Base-by-base conservation (phyloP, 2,329 filamentous ascomycete genomes). In the Pseudogymnoascus sp. region DNA sequence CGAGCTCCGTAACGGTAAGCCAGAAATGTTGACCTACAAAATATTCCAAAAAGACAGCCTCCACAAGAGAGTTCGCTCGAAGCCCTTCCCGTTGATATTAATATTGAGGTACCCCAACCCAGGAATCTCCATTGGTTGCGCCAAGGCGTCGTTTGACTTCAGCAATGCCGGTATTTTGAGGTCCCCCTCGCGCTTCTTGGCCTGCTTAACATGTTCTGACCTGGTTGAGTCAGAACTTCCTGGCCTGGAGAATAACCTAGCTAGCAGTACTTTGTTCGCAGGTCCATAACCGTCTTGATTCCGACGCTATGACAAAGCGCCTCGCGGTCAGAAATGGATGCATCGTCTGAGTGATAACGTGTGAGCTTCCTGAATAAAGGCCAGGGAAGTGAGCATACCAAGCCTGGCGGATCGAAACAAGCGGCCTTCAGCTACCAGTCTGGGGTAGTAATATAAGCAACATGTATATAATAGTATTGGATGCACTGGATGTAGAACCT, bases 271-370 rank as follows among this genome's bases (percentile, higher is more conserved):
- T 88, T 85, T 66, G 91, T 90, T 63, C 92, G 84, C 10, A 96
- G 78, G 76, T 96, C 92, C 65, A 96, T 82, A 41, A 96, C 83
- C 2, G 86, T 90, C 67, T 81, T 84, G 66, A 96, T 83, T 22
- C 83, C 80, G 68, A 88, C 81, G 33, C 85, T 80, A 6, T 85
- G 75, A 8, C 78, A 75, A 10, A 96, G 79, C 33, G 78, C 76
- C 35, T 78, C 72, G 63, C 84, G 83, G 75, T 96, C 92, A 37
- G 78, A 72, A 19, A 79, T 70, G 0, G 89, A 88, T 37, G 90
- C 89, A 73, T 91, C 86, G 71, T 96, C 91, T 81, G 74, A 72
- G 72, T 72, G 66, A 61, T 61, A 53, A 19, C 2, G 14, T 61
- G 8, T 43, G 37, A n/a, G 19, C 16, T 53, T 28, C 28, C 4